These are phyloP conservation scores for Sugiyamaella castrensis DNA, from an alignment of 1,139 yeast species.

Conservation along the genomic window DNA sequence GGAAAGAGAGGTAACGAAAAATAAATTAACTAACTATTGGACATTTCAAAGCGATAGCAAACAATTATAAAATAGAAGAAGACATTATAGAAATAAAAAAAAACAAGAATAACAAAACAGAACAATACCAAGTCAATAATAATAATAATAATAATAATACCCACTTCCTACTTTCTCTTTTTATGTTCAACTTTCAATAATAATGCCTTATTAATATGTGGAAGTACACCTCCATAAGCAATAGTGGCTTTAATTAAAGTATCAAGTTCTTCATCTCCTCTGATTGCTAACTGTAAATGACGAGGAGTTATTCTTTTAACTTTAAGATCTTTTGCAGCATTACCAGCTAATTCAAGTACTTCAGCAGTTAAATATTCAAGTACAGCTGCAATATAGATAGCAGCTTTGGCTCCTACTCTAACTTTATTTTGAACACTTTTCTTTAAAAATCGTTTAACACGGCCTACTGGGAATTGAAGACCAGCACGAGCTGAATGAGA, in stretches of 20 bases:
- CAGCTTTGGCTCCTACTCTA: conserved; percentile 97
- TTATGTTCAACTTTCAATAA: conserved; percentile 89
- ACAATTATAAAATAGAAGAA: no score
- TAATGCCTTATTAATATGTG: conserved; percentile 93
- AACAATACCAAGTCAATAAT: no score
- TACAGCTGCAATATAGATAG: conserved; percentile 95
- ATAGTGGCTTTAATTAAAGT: conserved; percentile 94
- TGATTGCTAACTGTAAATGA: conserved; percentile 95
- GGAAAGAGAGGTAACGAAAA: no score
- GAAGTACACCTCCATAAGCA: conserved; percentile 99
- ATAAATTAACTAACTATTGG: no score
- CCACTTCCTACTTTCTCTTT: conserved; percentile 38
- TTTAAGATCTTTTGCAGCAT: conserved; percentile 97
- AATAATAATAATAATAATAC: no score
- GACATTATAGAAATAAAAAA: no score
- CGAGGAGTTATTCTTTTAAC: conserved; percentile 99
- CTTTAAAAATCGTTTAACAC: conserved; percentile 94
- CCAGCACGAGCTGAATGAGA: conserved; percentile 98
- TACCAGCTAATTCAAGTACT: conserved; percentile 97
- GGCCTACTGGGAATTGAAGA: conserved; percentile 96
- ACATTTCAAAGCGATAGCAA: no score
- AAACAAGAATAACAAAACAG: no score
- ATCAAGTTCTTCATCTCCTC: conserved; percentile 99
- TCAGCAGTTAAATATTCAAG: conserved; percentile 97
- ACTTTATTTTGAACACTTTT: conserved; percentile 87